phyloP scores from a whole-genome alignment of 768 basidiomycete species.

The Podaxis rugospora region DNA sequence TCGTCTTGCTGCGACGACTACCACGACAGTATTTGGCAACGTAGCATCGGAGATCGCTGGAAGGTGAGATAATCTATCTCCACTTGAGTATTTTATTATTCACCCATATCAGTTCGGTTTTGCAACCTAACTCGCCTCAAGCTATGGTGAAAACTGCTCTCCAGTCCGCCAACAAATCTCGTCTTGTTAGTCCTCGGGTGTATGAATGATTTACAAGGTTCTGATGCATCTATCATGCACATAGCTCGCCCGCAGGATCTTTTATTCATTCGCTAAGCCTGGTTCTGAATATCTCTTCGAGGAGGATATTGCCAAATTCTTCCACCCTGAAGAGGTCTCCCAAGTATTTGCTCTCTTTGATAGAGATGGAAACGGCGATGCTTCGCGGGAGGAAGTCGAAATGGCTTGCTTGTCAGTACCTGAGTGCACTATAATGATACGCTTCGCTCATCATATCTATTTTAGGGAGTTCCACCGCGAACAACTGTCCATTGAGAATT shows the following conservation, averaged over 20 bases:
- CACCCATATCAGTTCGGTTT: constrained; percentile 46
- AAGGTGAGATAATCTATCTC: constrained; percentile 26
- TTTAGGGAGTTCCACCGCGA: constrained; percentile 79
- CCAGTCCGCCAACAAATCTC: constrained; percentile 75
- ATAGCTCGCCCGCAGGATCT: constrained; percentile 79
- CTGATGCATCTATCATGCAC: background rate
- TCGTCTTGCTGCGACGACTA: constrained; percentile 69
- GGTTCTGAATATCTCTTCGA: constrained; percentile 55
- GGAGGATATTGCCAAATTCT: constrained; percentile 69
- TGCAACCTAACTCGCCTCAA: constrained; percentile 85
- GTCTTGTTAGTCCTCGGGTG: constrained; percentile 38
- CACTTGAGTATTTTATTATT: background rate
- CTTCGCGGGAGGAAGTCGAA: constrained; percentile 70
- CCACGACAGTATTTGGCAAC: constrained; percentile 66
- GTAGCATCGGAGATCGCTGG: constrained; percentile 54
- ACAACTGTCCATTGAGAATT: constrained; percentile 76
- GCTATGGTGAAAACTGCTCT: constrained; percentile 79
- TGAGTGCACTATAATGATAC: background rate
- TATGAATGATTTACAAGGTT: background rate
- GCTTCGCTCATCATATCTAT: background rate
- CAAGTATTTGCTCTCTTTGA: constrained; percentile 68
- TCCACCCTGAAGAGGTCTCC: constrained; percentile 66
- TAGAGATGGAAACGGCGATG: constrained; percentile 69
- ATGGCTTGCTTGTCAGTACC: constrained; percentile 58
- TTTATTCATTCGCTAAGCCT: constrained; percentile 74